Evolutionary conservation across 2,329 filamentous ascomycete genomes (phyloP).

Genomic region (Mycocentrospora acerina): DNA sequence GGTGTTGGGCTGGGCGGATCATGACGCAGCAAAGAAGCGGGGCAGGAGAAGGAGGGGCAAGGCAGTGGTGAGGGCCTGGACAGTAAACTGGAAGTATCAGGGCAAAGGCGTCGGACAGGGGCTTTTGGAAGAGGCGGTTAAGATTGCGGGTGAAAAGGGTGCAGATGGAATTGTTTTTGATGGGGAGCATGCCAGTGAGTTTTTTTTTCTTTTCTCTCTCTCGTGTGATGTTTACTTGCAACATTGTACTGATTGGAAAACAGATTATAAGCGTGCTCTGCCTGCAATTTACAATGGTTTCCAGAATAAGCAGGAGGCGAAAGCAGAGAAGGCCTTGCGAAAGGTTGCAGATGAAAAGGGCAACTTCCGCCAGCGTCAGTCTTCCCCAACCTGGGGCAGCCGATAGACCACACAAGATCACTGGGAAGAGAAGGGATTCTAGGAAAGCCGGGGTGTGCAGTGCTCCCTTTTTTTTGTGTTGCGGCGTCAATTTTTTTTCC

Average conservation of each 20-base stretch:
- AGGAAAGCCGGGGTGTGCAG: conserved; percentile 1
- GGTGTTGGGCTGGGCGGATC: conserved; percentile 65
- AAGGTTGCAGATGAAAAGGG: conserved; percentile 43
- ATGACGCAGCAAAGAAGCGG: conserved; percentile 46
- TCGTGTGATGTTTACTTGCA: background rate
- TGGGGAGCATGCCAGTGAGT: conserved; percentile 73
- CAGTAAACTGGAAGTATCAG: conserved; percentile 69
- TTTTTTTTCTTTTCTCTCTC: background rate
- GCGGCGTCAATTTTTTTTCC: conserved; percentile 11
- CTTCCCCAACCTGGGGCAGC: conserved; percentile 42
- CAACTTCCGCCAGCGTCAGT: conserved; percentile 41
- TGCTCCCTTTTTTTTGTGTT: conserved; percentile 13
- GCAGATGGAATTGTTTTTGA: conserved; percentile 74
- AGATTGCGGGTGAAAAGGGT: conserved; percentile 65
- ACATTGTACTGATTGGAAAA: conserved; percentile 12
- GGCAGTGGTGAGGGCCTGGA: conserved; percentile 80
- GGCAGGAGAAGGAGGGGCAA: conserved; percentile 59
- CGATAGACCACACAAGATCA: conserved; percentile 18
- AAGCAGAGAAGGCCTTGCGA: conserved; percentile 38
- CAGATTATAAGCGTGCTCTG: conserved; percentile 39
- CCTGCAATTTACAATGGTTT: conserved; percentile 39
- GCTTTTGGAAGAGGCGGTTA: conserved; percentile 72
- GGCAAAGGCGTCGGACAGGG: conserved; percentile 70
- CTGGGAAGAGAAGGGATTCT: background rate
- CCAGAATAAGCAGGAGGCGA: conserved; percentile 35